Evolutionary conservation across 2,329 filamentous ascomycete genomes (phyloP).

Genomic region (Phoma sp.): DNA sequence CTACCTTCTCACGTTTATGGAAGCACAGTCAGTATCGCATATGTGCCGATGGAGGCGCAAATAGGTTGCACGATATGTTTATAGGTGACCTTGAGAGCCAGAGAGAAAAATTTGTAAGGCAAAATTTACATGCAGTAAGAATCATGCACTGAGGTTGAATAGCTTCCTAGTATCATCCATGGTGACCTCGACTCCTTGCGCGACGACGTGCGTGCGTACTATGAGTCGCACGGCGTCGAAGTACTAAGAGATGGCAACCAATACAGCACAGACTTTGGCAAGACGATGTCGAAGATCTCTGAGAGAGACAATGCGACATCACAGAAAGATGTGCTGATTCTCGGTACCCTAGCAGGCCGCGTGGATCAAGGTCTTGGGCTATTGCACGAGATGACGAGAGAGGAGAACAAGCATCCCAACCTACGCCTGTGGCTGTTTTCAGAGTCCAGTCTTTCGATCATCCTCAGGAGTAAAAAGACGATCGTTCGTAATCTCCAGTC

Average conservation of each 20-base stretch:
- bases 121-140: background rate
- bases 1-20: conserved; percentile 57
- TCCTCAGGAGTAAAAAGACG: conserved; percentile 74
- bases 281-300: conserved; percentile 68
- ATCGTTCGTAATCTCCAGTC: conserved; percentile 66
- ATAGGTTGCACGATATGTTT: conserved; percentile 68
- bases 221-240: conserved; percentile 63
- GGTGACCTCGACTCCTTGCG: conserved; percentile 89
- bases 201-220: conserved; percentile 68
- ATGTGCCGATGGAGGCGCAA: conserved; percentile 91
- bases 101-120: conserved; percentile 38
- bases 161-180: conserved; percentile 68
- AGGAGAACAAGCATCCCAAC: conserved; percentile 52
- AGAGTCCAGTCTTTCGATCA: conserved; percentile 79
- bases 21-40: conserved; percentile 67
- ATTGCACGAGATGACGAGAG: conserved; percentile 78
- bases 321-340: conserved; percentile 70
- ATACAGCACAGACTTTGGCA: conserved; percentile 88
- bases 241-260: conserved; percentile 79
- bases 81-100: conserved; percentile 27
- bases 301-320: conserved; percentile 45
- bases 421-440: conserved; percentile 75
- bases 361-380: conserved; percentile 92
- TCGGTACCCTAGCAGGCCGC: conserved; percentile 86
- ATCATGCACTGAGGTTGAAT: conserved; percentile 16